Evolutionary conservation across 805 yeast genomes (phyloP).

Genomic region (Spathaspora arborariae): DNA sequence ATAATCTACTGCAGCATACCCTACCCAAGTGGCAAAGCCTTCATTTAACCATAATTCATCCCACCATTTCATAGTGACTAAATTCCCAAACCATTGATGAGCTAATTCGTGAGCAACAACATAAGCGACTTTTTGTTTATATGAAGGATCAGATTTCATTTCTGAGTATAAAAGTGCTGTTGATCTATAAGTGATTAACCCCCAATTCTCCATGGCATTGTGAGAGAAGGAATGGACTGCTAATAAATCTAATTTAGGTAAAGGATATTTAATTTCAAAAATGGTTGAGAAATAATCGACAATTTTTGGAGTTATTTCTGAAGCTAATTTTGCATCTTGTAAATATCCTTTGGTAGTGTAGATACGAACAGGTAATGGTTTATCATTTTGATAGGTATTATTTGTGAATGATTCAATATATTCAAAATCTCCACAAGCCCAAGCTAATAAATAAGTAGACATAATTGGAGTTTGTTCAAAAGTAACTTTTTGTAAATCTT

Average conservation of each 20-base stretch:
- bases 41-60: slow-evolving; percentile 87
- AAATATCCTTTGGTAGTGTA: slow-evolving; percentile 51
- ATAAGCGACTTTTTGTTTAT: slow-evolving; percentile 71
- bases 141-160: slow-evolving; percentile 43
- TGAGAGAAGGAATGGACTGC: slow-evolving; percentile 79
- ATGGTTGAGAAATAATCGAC: slow-evolving; percentile 47
- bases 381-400: slow-evolving; percentile 31
- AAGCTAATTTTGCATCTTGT: slow-evolving; percentile 45
- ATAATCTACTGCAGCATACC: slow-evolving; percentile 63
- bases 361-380: slow-evolving; percentile 46
- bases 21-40: slow-evolving; percentile 88
- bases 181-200: slow-evolving; percentile 65
- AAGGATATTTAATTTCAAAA: slow-evolving; percentile 58
- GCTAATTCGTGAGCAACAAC: slow-evolving; percentile 86
- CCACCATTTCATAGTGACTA: slow-evolving; percentile 94
- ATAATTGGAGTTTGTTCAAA: slow-evolving; percentile 50
- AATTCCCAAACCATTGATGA: slow-evolving; percentile 89
- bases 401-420: slow-evolving; percentile 45
- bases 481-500: slow-evolving; percentile 20
- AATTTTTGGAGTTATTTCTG: slow-evolving; percentile 44
- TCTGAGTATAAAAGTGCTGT: slow-evolving; percentile 47
- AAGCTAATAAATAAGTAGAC: slow-evolving; percentile 56
- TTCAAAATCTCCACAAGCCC: slow-evolving; percentile 58
- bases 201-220: slow-evolving; percentile 93
- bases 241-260: slow-evolving; percentile 76